Evolutionary conservation across 192 early-diverging fungal genomes (phyloP).

Genomic region (Coemansia sp.): DNA sequence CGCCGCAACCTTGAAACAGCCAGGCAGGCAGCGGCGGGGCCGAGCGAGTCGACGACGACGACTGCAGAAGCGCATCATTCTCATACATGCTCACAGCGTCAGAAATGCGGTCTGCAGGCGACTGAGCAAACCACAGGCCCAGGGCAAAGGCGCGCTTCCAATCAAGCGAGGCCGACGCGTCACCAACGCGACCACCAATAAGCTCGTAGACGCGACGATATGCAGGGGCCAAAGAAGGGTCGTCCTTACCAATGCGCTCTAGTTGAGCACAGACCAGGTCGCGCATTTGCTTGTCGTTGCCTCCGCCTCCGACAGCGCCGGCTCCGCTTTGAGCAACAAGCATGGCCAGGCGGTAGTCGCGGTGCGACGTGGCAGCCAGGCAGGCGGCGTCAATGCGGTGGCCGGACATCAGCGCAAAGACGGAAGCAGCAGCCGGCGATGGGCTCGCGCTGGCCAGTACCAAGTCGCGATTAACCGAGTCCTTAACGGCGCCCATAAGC

Average conservation of each 20-base stretch:
- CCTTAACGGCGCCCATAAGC: constrained; percentile 64
- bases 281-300: constrained; percentile 45
- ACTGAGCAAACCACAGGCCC: constrained; percentile 63
- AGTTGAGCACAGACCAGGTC: constrained; percentile 43
- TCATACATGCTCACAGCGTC: constrained; percentile 27
- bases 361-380: constrained; percentile 61
- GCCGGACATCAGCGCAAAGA: constrained; percentile 64
- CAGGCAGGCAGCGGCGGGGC: constrained; percentile 48
- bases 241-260: background rate
- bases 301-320: constrained; percentile 60
- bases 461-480: constrained; percentile 51
- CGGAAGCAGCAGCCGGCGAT: constrained; percentile 33
- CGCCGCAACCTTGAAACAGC: constrained; percentile 7
- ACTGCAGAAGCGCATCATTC: background rate
- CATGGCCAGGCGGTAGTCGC: constrained; percentile 76
- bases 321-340: constrained; percentile 68
- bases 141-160: constrained; percentile 69
- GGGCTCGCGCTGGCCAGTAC: constrained; percentile 20
- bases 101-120: constrained; percentile 35
- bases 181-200: constrained; percentile 54
- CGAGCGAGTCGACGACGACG: background rate
- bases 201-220: constrained; percentile 64
- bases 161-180: constrained; percentile 55
- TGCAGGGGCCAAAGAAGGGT: constrained; percentile 15
- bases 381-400: constrained; percentile 69